phyloP scores from a whole-genome alignment of 768 basidiomycete genomes.

The Hericium erinaceus region DNA sequence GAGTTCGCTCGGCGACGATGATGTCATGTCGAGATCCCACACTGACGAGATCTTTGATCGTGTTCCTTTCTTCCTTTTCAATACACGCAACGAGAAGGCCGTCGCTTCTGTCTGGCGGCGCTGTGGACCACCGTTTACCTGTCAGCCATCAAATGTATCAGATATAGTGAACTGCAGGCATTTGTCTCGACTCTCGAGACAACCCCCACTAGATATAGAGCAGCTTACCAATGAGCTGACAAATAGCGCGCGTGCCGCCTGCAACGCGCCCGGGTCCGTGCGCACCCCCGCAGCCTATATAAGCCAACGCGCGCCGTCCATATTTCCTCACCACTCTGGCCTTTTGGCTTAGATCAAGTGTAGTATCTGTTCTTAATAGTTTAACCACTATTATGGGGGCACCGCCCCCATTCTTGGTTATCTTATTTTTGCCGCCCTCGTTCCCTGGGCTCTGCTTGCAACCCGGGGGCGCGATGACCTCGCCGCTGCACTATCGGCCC shows the following conservation, averaged over 20 bases:
- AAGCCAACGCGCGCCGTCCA: background rate
- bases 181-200: too few species aligned
- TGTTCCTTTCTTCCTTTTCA: too few species aligned
- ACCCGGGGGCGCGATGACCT: slow-evolving; percentile 12
- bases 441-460: slow-evolving; percentile 15
- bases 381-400: slow-evolving; percentile 38
- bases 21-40: too few species aligned
- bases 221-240: too few species aligned
- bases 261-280: slow-evolving; percentile 7
- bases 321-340: slow-evolving; percentile 69
- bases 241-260: background rate
- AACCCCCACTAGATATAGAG: too few species aligned
- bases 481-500: slow-evolving; percentile 14
- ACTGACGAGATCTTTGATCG: too few species aligned
- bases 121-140: too few species aligned
- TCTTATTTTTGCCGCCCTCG: slow-evolving; percentile 24
- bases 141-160: too few species aligned
- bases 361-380: slow-evolving; percentile 94
- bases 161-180: too few species aligned
- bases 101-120: too few species aligned
- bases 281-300: background rate
- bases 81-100: too few species aligned
- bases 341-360: slow-evolving; percentile 97
- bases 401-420: slow-evolving; percentile 25
- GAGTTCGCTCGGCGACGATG: too few species aligned